Evolutionary conservation across 2,329 filamentous ascomycete species (phyloP).

Genomic region (Diaporthe australafricana): DNA sequence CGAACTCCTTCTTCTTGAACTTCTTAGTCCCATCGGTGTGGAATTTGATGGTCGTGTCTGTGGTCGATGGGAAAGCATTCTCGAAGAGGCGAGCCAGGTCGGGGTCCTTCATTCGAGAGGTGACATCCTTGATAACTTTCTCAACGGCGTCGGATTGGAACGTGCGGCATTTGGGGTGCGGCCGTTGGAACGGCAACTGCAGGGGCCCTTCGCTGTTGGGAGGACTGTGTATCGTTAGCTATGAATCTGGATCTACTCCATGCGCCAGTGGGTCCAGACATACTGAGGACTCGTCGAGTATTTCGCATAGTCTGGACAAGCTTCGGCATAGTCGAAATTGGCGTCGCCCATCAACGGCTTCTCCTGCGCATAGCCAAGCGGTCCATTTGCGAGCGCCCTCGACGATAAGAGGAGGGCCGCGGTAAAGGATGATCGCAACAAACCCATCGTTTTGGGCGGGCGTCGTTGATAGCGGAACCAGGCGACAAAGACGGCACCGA

Average conservation of each 20-base stretch:
- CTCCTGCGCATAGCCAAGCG: conserved; percentile 41
- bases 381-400: conserved; percentile 16
- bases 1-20: conserved; percentile 51
- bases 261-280: conserved; percentile 45
- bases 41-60: conserved; percentile 91
- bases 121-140: conserved; percentile 86
- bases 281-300: conserved; percentile 71
- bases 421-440: conserved; percentile 11
- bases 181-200: conserved; percentile 86
- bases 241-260: conserved; percentile 37
- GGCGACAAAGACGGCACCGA: not conserved
- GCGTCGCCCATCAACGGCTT: conserved; percentile 47
- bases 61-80: conserved; percentile 92
- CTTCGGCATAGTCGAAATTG: conserved; percentile 47
- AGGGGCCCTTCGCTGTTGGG: conserved; percentile 86
- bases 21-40: conserved; percentile 72
- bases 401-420: conserved; percentile 5
- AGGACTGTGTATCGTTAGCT: conserved; percentile 59
- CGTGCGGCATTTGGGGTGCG: conserved; percentile 83
- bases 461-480: not conserved
- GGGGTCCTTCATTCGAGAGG: conserved; percentile 80
- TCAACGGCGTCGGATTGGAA: conserved; percentile 91
- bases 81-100: conserved; percentile 94
- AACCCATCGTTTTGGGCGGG: conserved; percentile 9
- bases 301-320: conserved; percentile 73